Percentiles rank a stretch among this genome's conserved stretches.
phyloP scores from a whole-genome alignment of 2,329 filamentous ascomycete genomes.

The Pleurostoma richardsiae region DNA sequence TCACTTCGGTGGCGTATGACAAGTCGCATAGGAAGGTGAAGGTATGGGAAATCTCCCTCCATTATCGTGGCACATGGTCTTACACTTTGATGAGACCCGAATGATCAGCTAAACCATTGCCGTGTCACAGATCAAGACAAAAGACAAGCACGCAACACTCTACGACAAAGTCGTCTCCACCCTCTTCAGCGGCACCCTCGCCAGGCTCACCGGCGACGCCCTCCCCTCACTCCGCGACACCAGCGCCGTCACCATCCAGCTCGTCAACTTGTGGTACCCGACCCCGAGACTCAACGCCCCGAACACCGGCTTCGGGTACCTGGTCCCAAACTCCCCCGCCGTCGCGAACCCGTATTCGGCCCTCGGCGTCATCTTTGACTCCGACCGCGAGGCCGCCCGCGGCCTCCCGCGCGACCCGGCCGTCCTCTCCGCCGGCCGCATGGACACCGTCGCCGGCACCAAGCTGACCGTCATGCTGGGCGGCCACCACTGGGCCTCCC shows the following conservation, averaged over 20 bases:
- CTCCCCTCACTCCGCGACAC: conserved; percentile 48
- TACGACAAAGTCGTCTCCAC: conserved; percentile 62
- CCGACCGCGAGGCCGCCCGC: conserved; percentile 42
- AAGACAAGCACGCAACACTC: conserved; percentile 8
- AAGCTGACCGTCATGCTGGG: conserved; percentile 94
- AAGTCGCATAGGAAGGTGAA: conserved; percentile 28
- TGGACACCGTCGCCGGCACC: conserved; percentile 58
- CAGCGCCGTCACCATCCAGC: conserved; percentile 76
- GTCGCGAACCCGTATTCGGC: conserved; percentile 24
- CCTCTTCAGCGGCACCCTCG: conserved; percentile 44
- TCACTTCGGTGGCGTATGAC: conserved; percentile 41
- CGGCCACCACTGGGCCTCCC: conserved; percentile 80
- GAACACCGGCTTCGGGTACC: conserved; percentile 78
- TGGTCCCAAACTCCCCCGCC: conserved; percentile 65
- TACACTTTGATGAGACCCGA: too few species aligned
- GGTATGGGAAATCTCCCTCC: conserved; percentile 23
- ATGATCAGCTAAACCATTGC: conserved; percentile 5
- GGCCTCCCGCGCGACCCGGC: conserved; percentile 9
- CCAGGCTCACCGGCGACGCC: conserved; percentile 23
- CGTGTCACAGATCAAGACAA: conserved; percentile 3
- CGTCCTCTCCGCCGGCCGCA: conserved; percentile 29
- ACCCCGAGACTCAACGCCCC: conserved; percentile 55
- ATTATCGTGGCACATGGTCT: conserved; percentile 1
- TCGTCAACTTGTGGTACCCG: conserved; percentile 83
- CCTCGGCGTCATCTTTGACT: conserved; percentile 91